phyloP scores from a whole-genome alignment of 2,329 filamentous ascomycete species.

The Cadophora sp. region DNA sequence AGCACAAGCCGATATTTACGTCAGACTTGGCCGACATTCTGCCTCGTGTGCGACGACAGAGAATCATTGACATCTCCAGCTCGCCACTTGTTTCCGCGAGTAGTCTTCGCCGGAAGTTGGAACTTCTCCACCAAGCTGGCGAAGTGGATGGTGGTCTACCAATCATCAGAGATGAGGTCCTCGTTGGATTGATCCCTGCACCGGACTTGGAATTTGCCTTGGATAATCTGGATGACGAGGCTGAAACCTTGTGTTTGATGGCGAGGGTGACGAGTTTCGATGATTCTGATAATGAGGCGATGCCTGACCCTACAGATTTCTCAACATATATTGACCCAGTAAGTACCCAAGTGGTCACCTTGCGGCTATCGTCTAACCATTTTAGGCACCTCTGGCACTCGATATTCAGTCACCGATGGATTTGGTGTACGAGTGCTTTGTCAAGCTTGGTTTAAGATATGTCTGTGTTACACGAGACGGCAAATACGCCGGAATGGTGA shows the following conservation, averaged over 20 bases:
- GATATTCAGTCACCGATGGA: conserved; percentile 93
- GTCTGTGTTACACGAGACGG: conserved; percentile 89
- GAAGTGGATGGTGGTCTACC: conserved; percentile 93
- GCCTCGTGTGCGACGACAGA: conserved; percentile 73
- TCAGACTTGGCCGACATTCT: conserved; percentile 88
- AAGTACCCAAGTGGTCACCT: conserved; percentile 41
- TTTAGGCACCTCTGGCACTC: conserved; percentile 76
- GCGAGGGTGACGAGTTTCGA: conserved; percentile 67
- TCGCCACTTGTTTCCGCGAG: conserved; percentile 81
- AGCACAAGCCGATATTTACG: conserved; percentile 89
- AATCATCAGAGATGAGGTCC: conserved; percentile 77
- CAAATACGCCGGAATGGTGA: conserved; percentile 85
- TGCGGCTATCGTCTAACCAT: conserved; percentile 56
- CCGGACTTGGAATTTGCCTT: conserved; percentile 94
- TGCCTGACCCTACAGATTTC: conserved; percentile 78
- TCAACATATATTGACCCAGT: conserved; percentile 90
- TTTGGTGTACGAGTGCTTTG: conserved; percentile 94
- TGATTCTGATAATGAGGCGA: conserved; percentile 65
- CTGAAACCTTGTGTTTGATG: conserved; percentile 81
- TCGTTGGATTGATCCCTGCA: conserved; percentile 91
- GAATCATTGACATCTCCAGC: conserved; percentile 86
- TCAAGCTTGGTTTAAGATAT: conserved; percentile 90
- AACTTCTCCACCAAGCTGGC: conserved; percentile 81
- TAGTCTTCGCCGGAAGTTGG: conserved; percentile 80
- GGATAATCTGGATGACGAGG: conserved; percentile 81